Base-by-base conservation (phyloP, 495 filamentous ascomycete genomes). In the Darksidea phi region DNA sequence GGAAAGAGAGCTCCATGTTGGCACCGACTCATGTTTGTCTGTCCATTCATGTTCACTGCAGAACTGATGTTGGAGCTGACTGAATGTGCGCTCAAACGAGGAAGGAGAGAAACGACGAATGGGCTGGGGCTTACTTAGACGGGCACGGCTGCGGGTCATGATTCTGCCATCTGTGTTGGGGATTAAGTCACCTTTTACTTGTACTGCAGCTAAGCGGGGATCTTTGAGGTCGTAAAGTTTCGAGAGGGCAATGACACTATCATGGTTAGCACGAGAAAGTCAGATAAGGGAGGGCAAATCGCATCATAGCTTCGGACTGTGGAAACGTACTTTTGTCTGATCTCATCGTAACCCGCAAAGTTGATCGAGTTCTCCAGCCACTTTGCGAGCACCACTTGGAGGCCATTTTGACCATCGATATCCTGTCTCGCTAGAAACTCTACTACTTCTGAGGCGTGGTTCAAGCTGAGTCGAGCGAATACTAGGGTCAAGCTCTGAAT, bases 311-410 rank as follows among this genome's bases (percentile, higher is more conserved):
- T n/a, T n/a, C n/a, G n/a, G n/a, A n/a, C n/a, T n/a, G n/a, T n/a
- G 21, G 49, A 48, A 13, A 75, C 82, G 72, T 75, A 90, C 87
- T 97, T 98, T 71, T 96, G 91, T 66, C 91, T 80, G 67, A 96
- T 97, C 72, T 96, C 92, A 67, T 97, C 91, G 67, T 97, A 98
- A 18, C 94, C 94, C 7, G 90, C 89, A 73, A 98, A 97, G 71
- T 87, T 95, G 74, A 94, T 82, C 2, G 91, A 96, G 73, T 97
- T 94, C 73, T 96, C 93, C 0, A 97, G 80, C 94, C 94, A 98
- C 73, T 97, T 97, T 74, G 84, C 79, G 61, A 98, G 74, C 13
- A 98, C 94, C 1, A 97, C 85, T 52, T 90, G 82, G 7, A 98
- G 78, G 12, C 94, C 94, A 67, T 80, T 95, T 65, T 84, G 78